phyloP scores from a whole-genome alignment of 345 rosid genomes.

The Carallia pectinifolia region DNA sequence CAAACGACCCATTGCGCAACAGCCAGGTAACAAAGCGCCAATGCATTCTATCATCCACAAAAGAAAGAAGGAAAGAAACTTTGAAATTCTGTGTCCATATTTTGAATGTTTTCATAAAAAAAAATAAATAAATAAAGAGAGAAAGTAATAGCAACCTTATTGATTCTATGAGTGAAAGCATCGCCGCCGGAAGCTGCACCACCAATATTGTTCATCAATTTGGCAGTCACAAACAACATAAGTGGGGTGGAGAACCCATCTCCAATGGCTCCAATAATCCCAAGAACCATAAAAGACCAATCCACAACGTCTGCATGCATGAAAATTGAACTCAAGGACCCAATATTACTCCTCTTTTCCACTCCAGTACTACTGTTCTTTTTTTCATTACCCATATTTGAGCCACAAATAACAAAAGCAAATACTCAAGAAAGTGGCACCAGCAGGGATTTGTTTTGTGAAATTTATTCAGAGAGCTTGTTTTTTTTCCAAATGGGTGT shows the following conservation, averaged over 20 bases:
- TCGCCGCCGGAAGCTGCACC: slow-evolving; percentile 26
- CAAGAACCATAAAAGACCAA: slow-evolving; percentile 54
- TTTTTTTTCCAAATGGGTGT: not conserved
- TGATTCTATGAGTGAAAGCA: slow-evolving; percentile 40
- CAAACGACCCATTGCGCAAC: slow-evolving; percentile 67
- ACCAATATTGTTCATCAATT: slow-evolving; percentile 67
- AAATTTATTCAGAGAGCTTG: not conserved
- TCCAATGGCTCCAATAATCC: slow-evolving; percentile 59
- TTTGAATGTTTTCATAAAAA: not conserved
- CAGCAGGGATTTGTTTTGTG: too few species aligned
- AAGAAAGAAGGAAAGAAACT: not conserved
- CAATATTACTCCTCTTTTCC: slow-evolving; percentile 18
- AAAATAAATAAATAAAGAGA: not conserved
- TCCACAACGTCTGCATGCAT: slow-evolving; percentile 64
- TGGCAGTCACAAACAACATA: slow-evolving; percentile 47
- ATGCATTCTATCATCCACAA: slow-evolving; percentile 56
- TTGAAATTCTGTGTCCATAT: too few species aligned
- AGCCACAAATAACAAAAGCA: too few species aligned
- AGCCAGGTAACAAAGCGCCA: slow-evolving; percentile 61
- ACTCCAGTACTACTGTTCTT: not conserved
- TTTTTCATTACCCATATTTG: not conserved
- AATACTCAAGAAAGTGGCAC: too few species aligned
- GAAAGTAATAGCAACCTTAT: slow-evolving; percentile 37
- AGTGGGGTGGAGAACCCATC: slow-evolving; percentile 65
- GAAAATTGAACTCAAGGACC: slow-evolving; percentile 54